phyloP scores from a whole-genome alignment of 2,329 filamentous ascomycete genomes.

The Didymella segeticola region DNA sequence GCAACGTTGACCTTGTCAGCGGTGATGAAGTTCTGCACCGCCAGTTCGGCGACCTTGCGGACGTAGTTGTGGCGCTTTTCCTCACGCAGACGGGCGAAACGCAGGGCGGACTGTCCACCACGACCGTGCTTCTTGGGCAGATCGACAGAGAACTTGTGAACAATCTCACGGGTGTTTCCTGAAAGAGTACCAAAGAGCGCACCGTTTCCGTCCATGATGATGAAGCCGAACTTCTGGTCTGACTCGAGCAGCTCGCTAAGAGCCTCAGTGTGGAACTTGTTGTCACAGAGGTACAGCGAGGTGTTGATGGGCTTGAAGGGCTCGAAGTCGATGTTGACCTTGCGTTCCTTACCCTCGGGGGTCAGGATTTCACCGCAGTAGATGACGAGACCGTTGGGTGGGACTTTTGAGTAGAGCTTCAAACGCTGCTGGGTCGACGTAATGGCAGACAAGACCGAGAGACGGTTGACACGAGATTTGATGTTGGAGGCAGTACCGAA shows the following conservation, averaged over 20 bases:
- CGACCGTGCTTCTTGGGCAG: slow-evolving; percentile 99
- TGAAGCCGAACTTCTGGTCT: slow-evolving; percentile 99
- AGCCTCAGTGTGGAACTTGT: slow-evolving; percentile 99
- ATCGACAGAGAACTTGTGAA: slow-evolving; percentile 99
- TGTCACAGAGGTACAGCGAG: slow-evolving; percentile 98
- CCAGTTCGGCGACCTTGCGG: slow-evolving; percentile 95
- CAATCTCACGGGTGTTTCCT: slow-evolving; percentile 93
- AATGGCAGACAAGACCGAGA: slow-evolving; percentile 96
- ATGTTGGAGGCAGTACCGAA: slow-evolving; percentile 99
- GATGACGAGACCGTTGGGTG: slow-evolving; percentile 94
- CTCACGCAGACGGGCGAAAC: slow-evolving; percentile 98
- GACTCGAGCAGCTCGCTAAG: slow-evolving; percentile 96
- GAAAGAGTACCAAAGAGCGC: slow-evolving; percentile 95
- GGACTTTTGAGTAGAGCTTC: slow-evolving; percentile 99
- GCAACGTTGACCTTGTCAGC: slow-evolving; percentile 98
- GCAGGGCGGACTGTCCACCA: slow-evolving; percentile 98
- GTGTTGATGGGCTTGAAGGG: slow-evolving; percentile 99
- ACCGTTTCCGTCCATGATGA: slow-evolving; percentile 99
- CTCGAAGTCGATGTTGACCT: slow-evolving; percentile 99
- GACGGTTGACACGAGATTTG: slow-evolving; percentile 98
- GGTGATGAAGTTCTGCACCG: slow-evolving; percentile 98
- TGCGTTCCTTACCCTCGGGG: slow-evolving; percentile 96
- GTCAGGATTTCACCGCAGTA: slow-evolving; percentile 99
- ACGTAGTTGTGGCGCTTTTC: slow-evolving; percentile 99
- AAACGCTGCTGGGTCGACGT: slow-evolving; percentile 98